phyloP scores from a whole-genome alignment of 495 filamentous ascomycete genomes.

The Oidiodendron maius region DNA sequence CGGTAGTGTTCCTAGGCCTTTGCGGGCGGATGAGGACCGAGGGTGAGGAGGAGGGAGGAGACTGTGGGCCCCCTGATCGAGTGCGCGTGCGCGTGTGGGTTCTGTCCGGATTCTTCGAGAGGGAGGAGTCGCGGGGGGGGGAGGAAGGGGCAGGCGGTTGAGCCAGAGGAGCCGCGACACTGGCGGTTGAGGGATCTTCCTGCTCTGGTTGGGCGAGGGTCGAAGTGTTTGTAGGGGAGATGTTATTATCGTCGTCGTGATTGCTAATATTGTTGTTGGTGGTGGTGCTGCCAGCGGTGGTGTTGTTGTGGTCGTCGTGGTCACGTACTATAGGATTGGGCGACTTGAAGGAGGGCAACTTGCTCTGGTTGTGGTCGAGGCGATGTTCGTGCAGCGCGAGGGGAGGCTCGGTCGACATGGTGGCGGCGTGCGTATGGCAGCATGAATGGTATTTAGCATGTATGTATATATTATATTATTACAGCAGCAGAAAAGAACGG shows the following conservation, averaged over 20 bases:
- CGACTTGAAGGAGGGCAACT: constrained; percentile 1
- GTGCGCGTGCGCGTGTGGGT: not conserved
- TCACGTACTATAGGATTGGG: not conserved
- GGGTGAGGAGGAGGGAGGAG: not conserved
- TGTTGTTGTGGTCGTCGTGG: not conserved
- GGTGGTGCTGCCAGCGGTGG: not conserved
- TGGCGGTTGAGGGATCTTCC: not conserved
- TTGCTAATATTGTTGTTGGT: not conserved
- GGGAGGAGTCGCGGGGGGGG: not conserved
- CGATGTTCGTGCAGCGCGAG: not conserved
- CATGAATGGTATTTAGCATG: too few species aligned
- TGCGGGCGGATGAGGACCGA: not conserved
- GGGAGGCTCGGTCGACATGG: not conserved
- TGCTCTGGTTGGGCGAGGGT: not conserved
- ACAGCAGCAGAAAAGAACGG: too few species aligned
- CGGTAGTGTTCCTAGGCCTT: not conserved
- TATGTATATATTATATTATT: too few species aligned
- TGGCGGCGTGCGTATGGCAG: too few species aligned
- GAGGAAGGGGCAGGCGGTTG: not conserved
- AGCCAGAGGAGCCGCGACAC: not conserved
- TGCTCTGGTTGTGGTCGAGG: not conserved
- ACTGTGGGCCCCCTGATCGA: constrained; percentile 9
- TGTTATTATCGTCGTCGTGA: not conserved
- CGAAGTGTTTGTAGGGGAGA: not conserved
- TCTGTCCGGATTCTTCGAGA: too few species aligned